Evolutionary conservation across 2,329 filamentous ascomycete species (phyloP).

Genomic region (Coniochaeta sp.): DNA sequence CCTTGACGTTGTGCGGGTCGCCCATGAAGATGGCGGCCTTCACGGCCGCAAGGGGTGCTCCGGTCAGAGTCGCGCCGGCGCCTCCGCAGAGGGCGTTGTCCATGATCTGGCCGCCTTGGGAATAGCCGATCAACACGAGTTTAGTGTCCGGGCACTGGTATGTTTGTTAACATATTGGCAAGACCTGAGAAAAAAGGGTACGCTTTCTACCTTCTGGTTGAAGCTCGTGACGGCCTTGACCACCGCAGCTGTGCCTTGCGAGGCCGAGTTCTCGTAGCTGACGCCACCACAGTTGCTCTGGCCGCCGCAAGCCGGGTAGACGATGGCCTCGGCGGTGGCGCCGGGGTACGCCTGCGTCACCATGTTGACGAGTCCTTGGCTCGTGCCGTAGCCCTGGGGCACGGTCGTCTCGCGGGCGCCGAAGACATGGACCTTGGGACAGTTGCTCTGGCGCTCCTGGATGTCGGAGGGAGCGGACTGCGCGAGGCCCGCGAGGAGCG

Average conservation of each 20-base stretch:
- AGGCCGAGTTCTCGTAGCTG: conserved; percentile 48
- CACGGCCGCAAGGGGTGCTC: conserved; percentile 42
- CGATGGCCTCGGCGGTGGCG: conserved; percentile 37
- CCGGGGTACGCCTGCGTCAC: conserved; percentile 36
- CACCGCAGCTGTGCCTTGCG: conserved; percentile 47
- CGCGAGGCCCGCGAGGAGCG: conserved; percentile 7
- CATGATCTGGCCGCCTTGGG: conserved; percentile 57
- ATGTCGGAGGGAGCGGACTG: conserved; percentile 9
- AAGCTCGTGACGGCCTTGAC: conserved; percentile 48
- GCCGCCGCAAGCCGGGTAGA: conserved; percentile 52
- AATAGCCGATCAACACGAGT: conserved; percentile 57
- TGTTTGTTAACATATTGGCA: too few species aligned
- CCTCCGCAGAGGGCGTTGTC: conserved; percentile 57
- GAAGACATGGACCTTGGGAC: conserved; percentile 40
- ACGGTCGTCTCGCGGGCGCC: conserved; percentile 44
- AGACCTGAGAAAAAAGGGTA: too few species aligned
- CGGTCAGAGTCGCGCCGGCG: conserved; percentile 21
- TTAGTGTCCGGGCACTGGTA: conserved; percentile 44
- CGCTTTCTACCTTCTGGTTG: conserved; percentile 30
- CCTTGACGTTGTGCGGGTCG: conserved; percentile 47
- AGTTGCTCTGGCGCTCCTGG: conserved; percentile 25
- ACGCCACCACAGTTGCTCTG: conserved; percentile 46
- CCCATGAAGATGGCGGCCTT: conserved; percentile 59
- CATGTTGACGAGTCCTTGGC: conserved; percentile 36
- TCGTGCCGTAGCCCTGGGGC: conserved; percentile 35